Evolutionary conservation across 2,329 filamentous ascomycete genomes (phyloP), one percentile per base, ranked within the genome.

Genomic region (Diaporthe destruens): DNA sequence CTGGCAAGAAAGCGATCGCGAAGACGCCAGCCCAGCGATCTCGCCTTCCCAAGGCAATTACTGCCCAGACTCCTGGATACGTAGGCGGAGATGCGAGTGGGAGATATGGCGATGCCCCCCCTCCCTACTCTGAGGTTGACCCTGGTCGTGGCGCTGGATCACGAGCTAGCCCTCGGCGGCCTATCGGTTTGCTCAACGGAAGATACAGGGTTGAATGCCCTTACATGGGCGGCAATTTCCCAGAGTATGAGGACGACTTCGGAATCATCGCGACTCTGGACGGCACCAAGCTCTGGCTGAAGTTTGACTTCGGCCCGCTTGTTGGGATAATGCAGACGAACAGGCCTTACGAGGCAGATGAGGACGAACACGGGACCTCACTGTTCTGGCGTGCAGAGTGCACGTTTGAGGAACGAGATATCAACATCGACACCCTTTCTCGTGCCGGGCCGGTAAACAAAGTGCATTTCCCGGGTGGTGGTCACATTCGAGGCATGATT

Each of bases 181-280:
- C 47, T n/a, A 77, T 85, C 0, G 81, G 82, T 2, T 76, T 82
- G 3, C 75, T 88, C 18, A 87, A 86, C 63, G 86, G 87, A 11
- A 78, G 80, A 3, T 88, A 88, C 76, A 74, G 78, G 5, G 76
- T 88, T 18, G 55, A 72, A 12, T 82, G 78, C 59, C 68, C 71
- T 12, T 68, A 77, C 5, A 77, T 82, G 3, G 66, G 75, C 11
- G 36, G 36, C 0, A 34, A 81, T 39, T 83, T 80, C 80, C 69
- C 75, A 2, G 56, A 77, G 25, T 63, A 75, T 6, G 66, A 74
- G 1, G 69, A 75, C 3, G 78, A 82, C 32, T 79, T 83, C 29
- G 75, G 75, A 2, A 75, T 85, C 12, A 78, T 83, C 53, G 77
- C 85, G 20, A 84, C 83, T 2, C 80, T 85, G 1, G 79, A 78